These are phyloP conservation scores for Pyrenula aspistea DNA, from an alignment of 495 filamentous ascomycete genomes.

Conservation along the genomic window DNA sequence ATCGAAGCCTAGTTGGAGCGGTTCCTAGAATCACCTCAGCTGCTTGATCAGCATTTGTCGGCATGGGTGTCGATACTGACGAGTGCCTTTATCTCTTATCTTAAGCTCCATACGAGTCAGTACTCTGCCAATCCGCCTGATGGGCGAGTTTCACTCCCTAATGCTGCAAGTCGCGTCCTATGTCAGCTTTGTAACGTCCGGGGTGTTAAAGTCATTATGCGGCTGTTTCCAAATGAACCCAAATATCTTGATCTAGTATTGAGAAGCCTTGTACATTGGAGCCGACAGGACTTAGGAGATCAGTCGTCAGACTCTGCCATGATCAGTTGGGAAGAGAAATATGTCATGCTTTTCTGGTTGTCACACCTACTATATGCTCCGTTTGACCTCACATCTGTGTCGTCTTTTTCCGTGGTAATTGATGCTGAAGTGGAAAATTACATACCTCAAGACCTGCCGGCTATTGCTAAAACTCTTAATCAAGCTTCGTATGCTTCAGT, in stretches of 20 bases:
- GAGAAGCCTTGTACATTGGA: slow-evolving; percentile 44
- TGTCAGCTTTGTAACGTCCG: slow-evolving; percentile 92
- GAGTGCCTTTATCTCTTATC: slow-evolving; percentile 58
- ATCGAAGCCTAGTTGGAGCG: slow-evolving; percentile 55
- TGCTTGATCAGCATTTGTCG: slow-evolving; percentile 81
- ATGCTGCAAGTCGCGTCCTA: slow-evolving; percentile 63
- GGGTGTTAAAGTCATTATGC: slow-evolving; percentile 79
- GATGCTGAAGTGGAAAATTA: slow-evolving; percentile 18
- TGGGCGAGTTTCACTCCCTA: slow-evolving; percentile 37
- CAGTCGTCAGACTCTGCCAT: slow-evolving; percentile 13
- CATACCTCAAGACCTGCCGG: slow-evolving; percentile 40
- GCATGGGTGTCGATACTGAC: slow-evolving; percentile 60
- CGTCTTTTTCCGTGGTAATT: slow-evolving; percentile 29
- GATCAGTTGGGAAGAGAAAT: slow-evolving; percentile 75
- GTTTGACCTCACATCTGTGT: slow-evolving; percentile 81
- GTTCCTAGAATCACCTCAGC: slow-evolving; percentile 92
- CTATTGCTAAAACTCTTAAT: slow-evolving; percentile 58
- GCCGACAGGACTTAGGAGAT: slow-evolving; percentile 1
- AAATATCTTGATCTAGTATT: slow-evolving; percentile 70
- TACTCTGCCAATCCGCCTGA: slow-evolving; percentile 19
- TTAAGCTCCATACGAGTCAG: slow-evolving; percentile 30
- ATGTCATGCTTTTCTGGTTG: slow-evolving; percentile 82
- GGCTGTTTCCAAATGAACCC: slow-evolving; percentile 83
- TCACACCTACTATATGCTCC: slow-evolving; percentile 87
- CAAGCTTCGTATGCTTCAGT: slow-evolving; percentile 61